Base-by-base conservation (phyloP, 805 yeast species). In the Kregervanrija fluxuum region DNA sequence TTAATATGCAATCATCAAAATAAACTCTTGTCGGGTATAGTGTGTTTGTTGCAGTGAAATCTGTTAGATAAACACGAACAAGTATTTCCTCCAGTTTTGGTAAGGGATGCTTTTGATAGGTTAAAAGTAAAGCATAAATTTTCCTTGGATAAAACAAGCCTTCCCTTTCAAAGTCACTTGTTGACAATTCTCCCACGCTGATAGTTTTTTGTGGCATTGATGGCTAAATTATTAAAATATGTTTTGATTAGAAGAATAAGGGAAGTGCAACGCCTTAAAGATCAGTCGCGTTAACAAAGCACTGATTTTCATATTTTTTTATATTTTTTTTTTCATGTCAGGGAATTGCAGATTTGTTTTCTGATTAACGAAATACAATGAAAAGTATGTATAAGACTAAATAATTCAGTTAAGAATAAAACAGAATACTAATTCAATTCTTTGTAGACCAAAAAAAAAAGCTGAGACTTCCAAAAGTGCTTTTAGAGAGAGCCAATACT, bases 11-110 rank as follows among this genome's bases (percentile, higher is more conserved):
- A 32, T 49, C 41, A 5, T 32, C 44, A 4, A 31, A 33, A 31
- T 42, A 40, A 3, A 30, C 14, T 4, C 33, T 38, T 13, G 40
- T 38, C 3, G 14, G 11, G 12, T 32, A 35, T 4, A 51, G 33
- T 28, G 43, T 38, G 4, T 30, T 13, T 5, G 55, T 42, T 3
- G 33, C 30, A 5, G 61, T 58, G 42, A 59, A 53, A 40, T 60
- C 65, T 1, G 61, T 56, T 8, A 52, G 51, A 16, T 41, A 41
- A 8, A 50, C 9, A 5, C 37, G 12, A 11, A 43, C 46, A 46
- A 44, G 47, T 6, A 17, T 28, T 12, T 35, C 38, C 13, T 35
- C 15, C 35, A 32, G 31, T 11, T 28, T 47, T 6, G 31, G 37
- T n/a, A 35, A 30, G 8, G 15, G 12, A 11, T 44, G 51, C 3